These are phyloP conservation scores for Tetrahymena thermophila DNA, from an alignment of 73 alveolate genomes.

Conservation along the genomic window DNA sequence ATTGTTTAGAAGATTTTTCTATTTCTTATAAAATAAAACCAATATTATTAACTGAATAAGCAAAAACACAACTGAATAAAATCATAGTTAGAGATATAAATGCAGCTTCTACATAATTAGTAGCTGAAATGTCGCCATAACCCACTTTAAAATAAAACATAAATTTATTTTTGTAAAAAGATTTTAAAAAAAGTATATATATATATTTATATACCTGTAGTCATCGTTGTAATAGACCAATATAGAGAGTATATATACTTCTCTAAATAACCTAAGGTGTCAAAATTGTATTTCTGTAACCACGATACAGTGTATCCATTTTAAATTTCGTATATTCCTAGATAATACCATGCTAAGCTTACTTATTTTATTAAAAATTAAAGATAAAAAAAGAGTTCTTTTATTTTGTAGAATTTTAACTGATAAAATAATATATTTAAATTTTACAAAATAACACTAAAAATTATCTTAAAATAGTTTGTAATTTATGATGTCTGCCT, in stretches of 20 bases:
- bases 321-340: not conserved
- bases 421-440: too few species aligned
- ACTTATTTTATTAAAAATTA: not conserved
- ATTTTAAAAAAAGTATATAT: too few species aligned
- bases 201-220: not conserved
- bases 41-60: constrained; percentile 28
- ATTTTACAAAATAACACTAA: too few species aligned
- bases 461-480: too few species aligned
- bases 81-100: constrained; percentile 67
- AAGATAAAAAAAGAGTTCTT: too few species aligned
- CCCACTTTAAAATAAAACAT: constrained; percentile 41
- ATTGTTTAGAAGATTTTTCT: not conserved
- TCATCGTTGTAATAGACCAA: not conserved
- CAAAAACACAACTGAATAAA: constrained; percentile 41
- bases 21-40: constrained; percentile 26
- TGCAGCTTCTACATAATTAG: constrained; percentile 47
- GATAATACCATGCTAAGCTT: not conserved
- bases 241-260: not conserved
- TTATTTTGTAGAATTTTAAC: too few species aligned
- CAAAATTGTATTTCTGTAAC: not conserved
- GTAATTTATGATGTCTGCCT: too few species aligned
- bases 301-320: not conserved
- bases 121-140: constrained; percentile 80
- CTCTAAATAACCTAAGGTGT: not conserved
- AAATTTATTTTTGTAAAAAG: too few species aligned